Evolutionary conservation across 176 grass and related monocot genomes (phyloP), one percentile per base, ranked within the genome.

Genomic region (Aegilops longissima): DNA sequence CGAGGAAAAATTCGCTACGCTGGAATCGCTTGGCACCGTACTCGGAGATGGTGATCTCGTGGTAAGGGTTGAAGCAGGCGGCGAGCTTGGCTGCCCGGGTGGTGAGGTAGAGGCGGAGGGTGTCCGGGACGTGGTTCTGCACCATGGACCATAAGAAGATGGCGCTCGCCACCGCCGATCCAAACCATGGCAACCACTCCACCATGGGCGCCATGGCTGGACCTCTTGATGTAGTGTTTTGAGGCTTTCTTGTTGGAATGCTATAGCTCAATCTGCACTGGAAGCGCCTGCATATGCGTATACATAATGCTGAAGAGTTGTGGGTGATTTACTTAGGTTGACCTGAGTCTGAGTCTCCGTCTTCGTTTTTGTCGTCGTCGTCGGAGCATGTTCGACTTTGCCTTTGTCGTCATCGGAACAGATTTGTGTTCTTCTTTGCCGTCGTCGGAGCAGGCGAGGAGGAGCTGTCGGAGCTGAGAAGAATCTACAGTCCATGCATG

Each of bases 91-190:
- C 2, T 0, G 29, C 61, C 69, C 56, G 27, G 29, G 56, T 13
- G 56, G 45, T 2, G 11, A 93, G n/a, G 36, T 47, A 73, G 11
- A 85, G 4, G 12, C 13, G 5, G 51, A 95, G 12, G 4, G 20
- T 5, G 5, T 0, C 12, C 3, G 90, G 92, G 34, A 92, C 9
- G 80, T 94, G 71, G 7, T 82, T 72, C 47, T 94, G 77, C 69
- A 92, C 34, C 81, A 95, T 5, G 42, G 91, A 77, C 82, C 76
- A 91, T 4, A 95, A 70, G 91, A 95, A 84, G 67, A 95, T 2
- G n/a, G 79, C 2, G 86, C 91, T 89, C 9, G 76, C 93, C 52
- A 93, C 1, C 14, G 18, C 86, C 12, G 93, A 90, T 0, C 88
- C 77, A 2, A 91, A 1, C 1, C 86, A 69, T 0, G 84, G 21